Conservation (phyloP, 225 moss, liverwort and hornwort species). For the Lunularia cruciata region DNA sequence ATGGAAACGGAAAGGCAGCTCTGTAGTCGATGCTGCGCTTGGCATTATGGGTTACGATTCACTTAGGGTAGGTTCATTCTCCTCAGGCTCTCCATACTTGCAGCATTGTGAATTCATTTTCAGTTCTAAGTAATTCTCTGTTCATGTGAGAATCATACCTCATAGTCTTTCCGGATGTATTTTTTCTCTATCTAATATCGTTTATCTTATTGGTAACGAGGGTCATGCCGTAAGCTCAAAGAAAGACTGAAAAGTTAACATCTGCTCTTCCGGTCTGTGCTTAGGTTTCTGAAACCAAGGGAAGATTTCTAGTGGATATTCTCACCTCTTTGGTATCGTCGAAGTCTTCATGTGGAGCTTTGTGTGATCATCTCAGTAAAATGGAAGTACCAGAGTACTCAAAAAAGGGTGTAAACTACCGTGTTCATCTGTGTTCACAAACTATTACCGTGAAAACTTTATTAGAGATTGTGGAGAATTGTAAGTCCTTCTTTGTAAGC, state of each 20-base stretch:
- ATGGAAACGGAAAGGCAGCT: background rate
- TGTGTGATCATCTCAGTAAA: background rate
- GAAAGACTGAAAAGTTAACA: too few relatives aligned
- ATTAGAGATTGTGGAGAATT: slow-evolving; percentile 24
- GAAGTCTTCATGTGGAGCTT: slow-evolving; percentile 23
- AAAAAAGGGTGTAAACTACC: background rate
- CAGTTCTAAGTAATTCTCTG: too few relatives aligned
- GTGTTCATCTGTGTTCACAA: slow-evolving; percentile 13
- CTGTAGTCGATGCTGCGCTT: slow-evolving; percentile 32
- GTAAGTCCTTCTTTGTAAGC: slow-evolving; percentile 24
- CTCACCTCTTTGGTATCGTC: slow-evolving; percentile 21
- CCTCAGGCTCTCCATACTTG: too few relatives aligned
- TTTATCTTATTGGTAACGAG: too few relatives aligned
- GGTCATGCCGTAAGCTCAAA: too few relatives aligned
- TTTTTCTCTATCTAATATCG: too few relatives aligned
- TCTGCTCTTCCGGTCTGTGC: too few relatives aligned
- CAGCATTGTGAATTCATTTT: too few relatives aligned
- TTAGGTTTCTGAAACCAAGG: slow-evolving; percentile 21
- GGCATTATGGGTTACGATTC: slow-evolving; percentile 28
- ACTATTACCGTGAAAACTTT: slow-evolving; percentile 13
- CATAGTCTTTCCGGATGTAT: too few relatives aligned
- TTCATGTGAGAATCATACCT: too few relatives aligned
- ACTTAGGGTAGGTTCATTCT: slow-evolving; percentile 22
- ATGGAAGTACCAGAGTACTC: background rate
- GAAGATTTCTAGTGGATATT: slow-evolving; percentile 11